Percentiles rank a stretch among this genome's conserved stretches.
Evolutionary conservation across 192 early-diverging fungal genomes (phyloP).

Genomic region (Oehlia diaphana): DNA sequence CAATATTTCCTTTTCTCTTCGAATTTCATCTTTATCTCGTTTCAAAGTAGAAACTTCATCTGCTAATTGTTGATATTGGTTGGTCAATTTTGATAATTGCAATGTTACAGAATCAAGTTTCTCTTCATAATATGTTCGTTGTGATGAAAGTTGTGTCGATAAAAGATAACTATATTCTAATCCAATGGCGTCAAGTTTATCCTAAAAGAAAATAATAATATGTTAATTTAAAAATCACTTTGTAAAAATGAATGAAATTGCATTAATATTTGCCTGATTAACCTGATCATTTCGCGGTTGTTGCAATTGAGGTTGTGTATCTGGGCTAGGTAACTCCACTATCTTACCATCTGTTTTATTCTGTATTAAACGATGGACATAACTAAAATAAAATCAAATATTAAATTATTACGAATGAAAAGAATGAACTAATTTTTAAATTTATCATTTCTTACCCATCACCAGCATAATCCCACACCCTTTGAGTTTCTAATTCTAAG

Average conservation of each 20-base stretch:
- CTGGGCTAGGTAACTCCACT: slow-evolving; percentile 73
- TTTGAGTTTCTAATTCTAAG: slow-evolving; percentile 91
- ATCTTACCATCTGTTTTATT: slow-evolving; percentile 90
- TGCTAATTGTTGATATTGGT: slow-evolving; percentile 41
- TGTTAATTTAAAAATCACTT: background rate
- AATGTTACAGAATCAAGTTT: slow-evolving; percentile 54
- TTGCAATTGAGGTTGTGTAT: background rate
- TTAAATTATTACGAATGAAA: background rate
- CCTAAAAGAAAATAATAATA: slow-evolving; percentile 38
- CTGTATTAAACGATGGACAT: slow-evolving; percentile 94
- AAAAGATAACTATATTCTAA: slow-evolving; percentile 84
- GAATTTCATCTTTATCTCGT: slow-evolving; percentile 34
- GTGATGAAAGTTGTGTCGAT: slow-evolving; percentile 83
- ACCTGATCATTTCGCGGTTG: slow-evolving; percentile 5
- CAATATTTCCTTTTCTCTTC: slow-evolving; percentile 31
- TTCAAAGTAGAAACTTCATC: slow-evolving; percentile 35
- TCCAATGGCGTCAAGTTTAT: slow-evolving; percentile 75
- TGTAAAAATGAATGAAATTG: background rate
- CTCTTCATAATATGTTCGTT: slow-evolving; percentile 82
- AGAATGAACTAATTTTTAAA: background rate
- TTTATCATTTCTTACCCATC: slow-evolving; percentile 62
- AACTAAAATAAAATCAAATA: slow-evolving; percentile 30
- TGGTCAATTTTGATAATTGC: slow-evolving; percentile 48
- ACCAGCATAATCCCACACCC: slow-evolving; percentile 98
- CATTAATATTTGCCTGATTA: background rate